Base-by-base conservation (phyloP, 2,329 filamentous ascomycete species). In the Alternaria ethzedia region DNA sequence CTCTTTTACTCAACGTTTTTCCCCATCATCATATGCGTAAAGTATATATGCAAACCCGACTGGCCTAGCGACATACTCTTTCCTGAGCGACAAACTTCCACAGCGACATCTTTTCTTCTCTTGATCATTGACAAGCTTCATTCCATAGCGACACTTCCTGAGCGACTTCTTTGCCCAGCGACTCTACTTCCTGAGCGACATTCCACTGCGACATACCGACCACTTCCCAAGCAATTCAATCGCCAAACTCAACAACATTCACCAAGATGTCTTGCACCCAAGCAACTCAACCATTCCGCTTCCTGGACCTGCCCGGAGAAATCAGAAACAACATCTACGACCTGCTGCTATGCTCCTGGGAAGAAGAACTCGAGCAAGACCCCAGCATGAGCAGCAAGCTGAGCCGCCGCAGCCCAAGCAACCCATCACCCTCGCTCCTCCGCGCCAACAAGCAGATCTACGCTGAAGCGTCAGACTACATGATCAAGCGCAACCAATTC, bases 401-500 rank as follows among this genome's bases (percentile, higher is more conserved):
- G 21, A 65, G 68, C 65, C 68, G 63, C 30, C 70, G 72, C 49
- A 63, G 56, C 47, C 56, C 56, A 54, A 72, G 60, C 54, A 72
- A 69, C 57, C 51, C 65, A 45, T 67, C 72, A 21, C 64, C 65
- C 47, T 59, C 71, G 17, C 67, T 75, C 23, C 60, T 75, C 41
- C 69, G 70, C 43, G 51, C 68, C 46, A 75, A 72, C 66, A 72
- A 70, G 59, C 73, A 74, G 61, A 66, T 75, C n/a, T 63, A 75
- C 46, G 59, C 62, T 43, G 73, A 75, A 61, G 72, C 73, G 8
- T 72, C 65, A 52, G 72, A 74, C 55, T 71, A 73, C 57, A 74
- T 72, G 70, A 70, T 70, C 59, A 74, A 69, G 64, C 69, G 70
- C 43, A 74, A 73, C 47, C 71, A 73, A 50, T 73, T 74, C 44